Evolutionary conservation across 2,329 filamentous ascomycete genomes (phyloP).

Genomic region (Cladobotryum protrusum): DNA sequence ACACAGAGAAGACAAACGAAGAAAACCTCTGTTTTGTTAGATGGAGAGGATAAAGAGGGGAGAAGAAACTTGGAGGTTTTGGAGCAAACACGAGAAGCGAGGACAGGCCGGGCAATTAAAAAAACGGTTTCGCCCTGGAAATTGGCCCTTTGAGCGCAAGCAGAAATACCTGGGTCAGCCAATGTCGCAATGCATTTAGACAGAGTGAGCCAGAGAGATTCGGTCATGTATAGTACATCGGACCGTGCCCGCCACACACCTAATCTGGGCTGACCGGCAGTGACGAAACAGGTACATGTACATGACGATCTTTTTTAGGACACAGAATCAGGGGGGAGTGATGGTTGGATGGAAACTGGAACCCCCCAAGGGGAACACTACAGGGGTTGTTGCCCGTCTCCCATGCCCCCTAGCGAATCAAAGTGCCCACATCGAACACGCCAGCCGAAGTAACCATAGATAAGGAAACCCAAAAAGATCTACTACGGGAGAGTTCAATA

Average conservation of each 20-base stretch:
- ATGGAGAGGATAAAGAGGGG: conserved; percentile 7
- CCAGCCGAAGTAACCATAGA: conserved; percentile 2
- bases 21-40: conserved; percentile 1
- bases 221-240: background rate
- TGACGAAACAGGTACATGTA: background rate
- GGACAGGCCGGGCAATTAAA: conserved; percentile 27
- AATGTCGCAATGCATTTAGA: background rate
- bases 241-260: background rate
- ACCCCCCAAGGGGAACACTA: background rate
- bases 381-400: conserved; percentile 5
- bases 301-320: background rate
- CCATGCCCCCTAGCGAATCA: conserved; percentile 25
- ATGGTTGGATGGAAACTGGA: too few species aligned
- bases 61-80: background rate
- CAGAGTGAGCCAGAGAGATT: too few species aligned
- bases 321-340: background rate
- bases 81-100: conserved; percentile 8
- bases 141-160: conserved; percentile 18
- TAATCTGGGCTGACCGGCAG: too few species aligned
- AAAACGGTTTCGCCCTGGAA: conserved; percentile 20
- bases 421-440: conserved; percentile 26
- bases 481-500: conserved; percentile 2
- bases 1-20: too few species aligned
- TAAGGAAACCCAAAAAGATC: conserved; percentile 9
- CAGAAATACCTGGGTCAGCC: background rate